A percentile compares a stretch with the other conserved stretches of the same genome.
phyloP scores from a whole-genome alignment of 2,329 filamentous ascomycete genomes.

The Hypocreales sp. region DNA sequence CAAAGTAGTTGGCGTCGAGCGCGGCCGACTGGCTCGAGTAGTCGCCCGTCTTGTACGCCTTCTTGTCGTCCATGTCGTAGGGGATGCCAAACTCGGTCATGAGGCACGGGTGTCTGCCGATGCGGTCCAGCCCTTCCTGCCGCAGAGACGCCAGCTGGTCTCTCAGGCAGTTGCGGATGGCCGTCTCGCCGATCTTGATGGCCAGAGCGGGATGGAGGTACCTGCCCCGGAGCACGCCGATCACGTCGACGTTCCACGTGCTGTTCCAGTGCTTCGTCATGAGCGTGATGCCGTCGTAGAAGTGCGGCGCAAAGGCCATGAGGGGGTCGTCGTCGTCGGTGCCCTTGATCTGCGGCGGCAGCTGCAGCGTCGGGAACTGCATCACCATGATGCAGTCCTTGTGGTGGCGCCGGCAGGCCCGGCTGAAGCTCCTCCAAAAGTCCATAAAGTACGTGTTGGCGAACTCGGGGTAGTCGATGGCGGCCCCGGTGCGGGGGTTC shows the following conservation, averaged over 20 bases:
- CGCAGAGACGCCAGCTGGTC: constrained; percentile 74
- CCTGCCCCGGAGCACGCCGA: constrained; percentile 77
- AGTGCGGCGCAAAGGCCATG: constrained; percentile 89
- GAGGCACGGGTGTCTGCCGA: constrained; percentile 77
- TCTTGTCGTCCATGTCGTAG: constrained; percentile 95
- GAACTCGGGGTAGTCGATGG: constrained; percentile 69
- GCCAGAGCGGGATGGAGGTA: constrained; percentile 84
- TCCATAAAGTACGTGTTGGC: constrained; percentile 87
- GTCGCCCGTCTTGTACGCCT: constrained; percentile 90
- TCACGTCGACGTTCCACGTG: constrained; percentile 90
- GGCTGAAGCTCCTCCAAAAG: constrained; percentile 62
- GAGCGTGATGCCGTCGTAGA: constrained; percentile 90
- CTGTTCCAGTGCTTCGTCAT: constrained; percentile 99
- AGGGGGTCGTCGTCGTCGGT: constrained; percentile 78
- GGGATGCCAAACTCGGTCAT: constrained; percentile 95
- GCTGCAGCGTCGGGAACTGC: constrained; percentile 81
- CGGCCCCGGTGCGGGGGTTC: constrained; percentile 57
- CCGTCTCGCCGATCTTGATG: constrained; percentile 81
- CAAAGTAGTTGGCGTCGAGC: constrained; percentile 93
- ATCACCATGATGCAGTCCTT: constrained; percentile 75
- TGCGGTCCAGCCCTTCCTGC: constrained; percentile 75
- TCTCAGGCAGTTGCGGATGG: constrained; percentile 83
- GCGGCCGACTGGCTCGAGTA: constrained; percentile 86
- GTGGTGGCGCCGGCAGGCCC: constrained; percentile 61
- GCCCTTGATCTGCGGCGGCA: constrained; percentile 77